phyloP scores from a whole-genome alignment of 148 eudicot species.

The Amaranthus hypochondriacus region DNA sequence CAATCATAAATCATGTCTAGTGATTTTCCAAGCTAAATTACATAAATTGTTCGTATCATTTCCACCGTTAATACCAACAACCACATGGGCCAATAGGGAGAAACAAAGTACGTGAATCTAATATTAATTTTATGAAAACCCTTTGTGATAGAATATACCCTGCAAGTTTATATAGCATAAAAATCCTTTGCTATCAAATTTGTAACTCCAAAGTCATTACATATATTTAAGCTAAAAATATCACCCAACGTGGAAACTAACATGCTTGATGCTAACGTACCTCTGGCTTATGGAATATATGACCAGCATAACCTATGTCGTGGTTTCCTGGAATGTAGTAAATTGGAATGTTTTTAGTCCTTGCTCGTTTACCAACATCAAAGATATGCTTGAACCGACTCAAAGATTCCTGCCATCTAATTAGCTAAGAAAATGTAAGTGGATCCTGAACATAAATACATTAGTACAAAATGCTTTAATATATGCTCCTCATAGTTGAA shows the following conservation, averaged over 20 bases:
- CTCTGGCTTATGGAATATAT: slow-evolving; percentile 50
- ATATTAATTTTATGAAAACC: not conserved
- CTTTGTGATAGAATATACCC: not conserved
- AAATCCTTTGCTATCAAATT: not conserved
- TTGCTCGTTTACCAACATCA: slow-evolving; percentile 46
- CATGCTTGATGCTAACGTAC: slow-evolving; percentile 30
- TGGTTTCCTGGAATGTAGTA: slow-evolving; percentile 84
- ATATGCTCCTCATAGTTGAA: not conserved
- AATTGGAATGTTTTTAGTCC: slow-evolving; percentile 40
- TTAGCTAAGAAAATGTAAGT: slow-evolving; percentile 21
- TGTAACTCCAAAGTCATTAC: not conserved
- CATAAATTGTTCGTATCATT: too few species aligned
- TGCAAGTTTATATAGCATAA: not conserved
- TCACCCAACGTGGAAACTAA: not conserved
- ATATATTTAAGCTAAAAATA: not conserved
- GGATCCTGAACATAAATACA: not conserved
- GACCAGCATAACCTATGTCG: slow-evolving; percentile 77
- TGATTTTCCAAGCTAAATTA: too few species aligned
- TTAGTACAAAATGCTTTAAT: slow-evolving; percentile 3
- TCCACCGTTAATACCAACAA: too few species aligned
- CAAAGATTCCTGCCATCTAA: slow-evolving; percentile 90
- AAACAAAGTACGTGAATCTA: not conserved
- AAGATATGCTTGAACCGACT: slow-evolving; percentile 83
- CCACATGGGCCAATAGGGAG: not conserved
- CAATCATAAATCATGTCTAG: too few species aligned